Conservation (phyloP, 345 rosid genomes). For the Dimocarpus longan region DNA sequence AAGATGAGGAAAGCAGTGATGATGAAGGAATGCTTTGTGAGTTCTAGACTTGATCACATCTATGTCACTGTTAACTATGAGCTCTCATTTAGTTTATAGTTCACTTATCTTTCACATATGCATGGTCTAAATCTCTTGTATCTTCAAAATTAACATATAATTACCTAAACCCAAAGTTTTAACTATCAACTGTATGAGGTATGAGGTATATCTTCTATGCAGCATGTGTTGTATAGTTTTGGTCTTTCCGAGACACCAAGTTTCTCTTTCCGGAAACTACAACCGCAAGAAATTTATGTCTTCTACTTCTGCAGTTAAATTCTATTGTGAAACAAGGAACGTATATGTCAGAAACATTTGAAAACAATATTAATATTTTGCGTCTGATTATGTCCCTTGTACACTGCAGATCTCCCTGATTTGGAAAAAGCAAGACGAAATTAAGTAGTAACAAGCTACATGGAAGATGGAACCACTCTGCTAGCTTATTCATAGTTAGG, state of each 20-base stretch:
- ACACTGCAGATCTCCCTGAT: slow-evolving; percentile 89
- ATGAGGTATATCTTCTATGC: not conserved
- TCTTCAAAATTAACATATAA: not conserved
- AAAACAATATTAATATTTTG: not conserved
- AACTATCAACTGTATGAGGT: not conserved
- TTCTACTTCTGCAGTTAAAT: not conserved
- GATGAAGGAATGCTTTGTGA: slow-evolving; percentile 97
- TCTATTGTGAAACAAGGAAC: not conserved
- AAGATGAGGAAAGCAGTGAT: slow-evolving; percentile 72
- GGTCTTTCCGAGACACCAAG: not conserved
- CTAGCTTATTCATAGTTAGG: not conserved
- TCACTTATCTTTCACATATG: not conserved
- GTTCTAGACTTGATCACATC: slow-evolving; percentile 30
- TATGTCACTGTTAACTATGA: not conserved
- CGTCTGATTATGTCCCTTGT: slow-evolving; percentile 3
- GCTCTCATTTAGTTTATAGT: not conserved
- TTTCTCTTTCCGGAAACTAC: not conserved
- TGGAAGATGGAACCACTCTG: slow-evolving; percentile 12
- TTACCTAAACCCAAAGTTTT: not conserved
- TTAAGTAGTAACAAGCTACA: slow-evolving; percentile 3
- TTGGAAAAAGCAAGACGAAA: slow-evolving; percentile 86
- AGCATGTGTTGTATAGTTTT: not conserved
- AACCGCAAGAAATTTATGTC: not conserved
- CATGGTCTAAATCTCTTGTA: not conserved
- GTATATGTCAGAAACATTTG: not conserved